These are phyloP conservation scores for Ascochyta clinopodiicola DNA, from an alignment of 2,329 filamentous ascomycete species.

Conservation along the genomic window DNA sequence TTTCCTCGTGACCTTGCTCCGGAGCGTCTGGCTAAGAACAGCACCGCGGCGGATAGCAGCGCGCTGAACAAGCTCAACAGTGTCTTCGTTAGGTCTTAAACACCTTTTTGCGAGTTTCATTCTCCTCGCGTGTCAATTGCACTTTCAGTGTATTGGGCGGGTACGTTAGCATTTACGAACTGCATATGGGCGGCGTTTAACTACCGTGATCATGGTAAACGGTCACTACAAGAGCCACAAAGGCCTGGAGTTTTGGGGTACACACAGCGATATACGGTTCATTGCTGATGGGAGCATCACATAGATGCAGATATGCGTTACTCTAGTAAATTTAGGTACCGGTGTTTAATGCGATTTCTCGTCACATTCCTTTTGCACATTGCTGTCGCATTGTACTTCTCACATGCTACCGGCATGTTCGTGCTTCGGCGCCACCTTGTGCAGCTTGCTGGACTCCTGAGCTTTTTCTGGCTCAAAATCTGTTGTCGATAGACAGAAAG, in stretches of 20 bases:
- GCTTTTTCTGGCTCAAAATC: too few relatives aligned
- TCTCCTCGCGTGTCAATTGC: slow-evolving; percentile 4
- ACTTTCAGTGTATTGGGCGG: slow-evolving; percentile 5
- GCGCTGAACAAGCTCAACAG: slow-evolving; percentile 46
- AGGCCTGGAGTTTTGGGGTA: slow-evolving; percentile 14
- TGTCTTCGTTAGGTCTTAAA: slow-evolving; percentile 40
- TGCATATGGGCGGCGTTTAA: slow-evolving; percentile 40
- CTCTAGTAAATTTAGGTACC: neutral
- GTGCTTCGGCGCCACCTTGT: too few relatives aligned
- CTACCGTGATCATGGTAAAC: slow-evolving; percentile 3
- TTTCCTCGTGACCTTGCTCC: slow-evolving; percentile 42
- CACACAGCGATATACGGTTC: neutral
- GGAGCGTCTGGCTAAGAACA: slow-evolving; percentile 42
- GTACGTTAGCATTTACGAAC: slow-evolving; percentile 30
- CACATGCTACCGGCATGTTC: too few relatives aligned
- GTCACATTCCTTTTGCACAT: neutral
- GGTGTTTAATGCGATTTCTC: neutral
- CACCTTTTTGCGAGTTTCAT: slow-evolving; percentile 1
- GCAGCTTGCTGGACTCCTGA: too few relatives aligned
- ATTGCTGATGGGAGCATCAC: neutral
- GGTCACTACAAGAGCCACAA: slow-evolving; percentile 10
- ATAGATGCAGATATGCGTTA: neutral
- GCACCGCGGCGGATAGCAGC: slow-evolving; percentile 38
- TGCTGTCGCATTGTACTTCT: too few relatives aligned
- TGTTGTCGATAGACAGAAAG: too few relatives aligned